A percentile compares a stretch with the other conserved stretches of the same genome.
Evolutionary conservation across 139 green algal species (phyloP).

Genomic region (Tetraselmis chui): DNA sequence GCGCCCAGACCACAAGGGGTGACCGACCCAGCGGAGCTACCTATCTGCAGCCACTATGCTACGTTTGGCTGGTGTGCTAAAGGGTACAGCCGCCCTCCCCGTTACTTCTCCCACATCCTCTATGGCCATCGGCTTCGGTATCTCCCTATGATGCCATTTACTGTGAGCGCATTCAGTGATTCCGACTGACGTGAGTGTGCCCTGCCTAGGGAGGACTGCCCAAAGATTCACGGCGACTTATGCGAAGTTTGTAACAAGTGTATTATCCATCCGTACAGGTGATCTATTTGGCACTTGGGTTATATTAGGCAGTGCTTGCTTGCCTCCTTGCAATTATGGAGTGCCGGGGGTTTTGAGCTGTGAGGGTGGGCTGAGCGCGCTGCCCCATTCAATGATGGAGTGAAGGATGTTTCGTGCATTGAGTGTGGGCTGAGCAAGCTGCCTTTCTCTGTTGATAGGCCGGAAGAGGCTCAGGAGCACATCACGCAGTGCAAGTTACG

Average conservation of each 20-base stretch:
- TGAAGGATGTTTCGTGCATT: too few relatives aligned
- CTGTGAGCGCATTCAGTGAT: too few relatives aligned
- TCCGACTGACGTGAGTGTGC: too few relatives aligned
- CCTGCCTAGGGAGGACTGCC: slow-evolving; percentile 26
- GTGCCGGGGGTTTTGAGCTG: too few relatives aligned
- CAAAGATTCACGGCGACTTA: slow-evolving; percentile 43
- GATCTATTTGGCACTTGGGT: too few relatives aligned
- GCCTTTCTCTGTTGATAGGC: not conserved
- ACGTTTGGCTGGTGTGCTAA: slow-evolving; percentile 34
- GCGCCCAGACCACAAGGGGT: not conserved
- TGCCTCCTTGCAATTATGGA: too few relatives aligned
- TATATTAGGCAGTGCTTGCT: too few relatives aligned
- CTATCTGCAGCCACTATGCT: slow-evolving; percentile 48
- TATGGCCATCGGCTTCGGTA: too few relatives aligned
- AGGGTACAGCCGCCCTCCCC: slow-evolving; percentile 7
- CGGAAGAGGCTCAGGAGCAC: slow-evolving; percentile 32
- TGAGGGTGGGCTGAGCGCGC: not conserved
- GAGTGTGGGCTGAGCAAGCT: not conserved
- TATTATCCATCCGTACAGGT: not conserved
- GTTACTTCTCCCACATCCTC: too few relatives aligned
- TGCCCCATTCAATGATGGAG: not conserved
- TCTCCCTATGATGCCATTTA: too few relatives aligned
- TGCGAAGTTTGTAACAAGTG: slow-evolving; percentile 48
- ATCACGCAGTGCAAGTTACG: slow-evolving; percentile 34
- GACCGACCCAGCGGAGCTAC: slow-evolving; percentile 32